Base-by-base conservation (phyloP, 305 asterid genomes). In the Fraxinus nigra region DNA sequence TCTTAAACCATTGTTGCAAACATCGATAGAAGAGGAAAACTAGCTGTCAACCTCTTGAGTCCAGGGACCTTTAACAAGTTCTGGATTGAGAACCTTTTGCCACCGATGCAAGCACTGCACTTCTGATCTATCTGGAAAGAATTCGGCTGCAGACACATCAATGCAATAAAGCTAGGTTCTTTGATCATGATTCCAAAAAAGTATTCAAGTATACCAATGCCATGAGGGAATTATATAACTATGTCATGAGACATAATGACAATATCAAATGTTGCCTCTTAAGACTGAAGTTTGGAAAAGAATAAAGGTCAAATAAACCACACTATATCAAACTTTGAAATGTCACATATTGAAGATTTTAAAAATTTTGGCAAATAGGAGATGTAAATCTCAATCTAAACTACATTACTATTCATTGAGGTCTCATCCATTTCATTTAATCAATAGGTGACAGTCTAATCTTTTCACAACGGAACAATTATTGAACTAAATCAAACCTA, bases 11-110 rank as follows among this genome's bases (percentile, higher is more conserved):
- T 75, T 79, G 69, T n/a, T 35, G 59, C 10, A 48, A 74, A 22
- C 34, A 84, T 16, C 43, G 73, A 48, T 48, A 80, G 40, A 46
- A 80, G 78, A 26, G 38, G 75, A 43, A 35, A 67, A 63, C 74
- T 70, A 82, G 83, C 46, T 54, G 79, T 91, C 65, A 69, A 94
- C 99, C 98, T 93, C 98, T 79, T 81, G 92, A 70, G 97, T 92
- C 99, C 99, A 96, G 78, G 99, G 98, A 83, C 98, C 99, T 92
- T 96, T 96, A 81, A 94, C 93, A 85, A 96, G 99, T 63, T 94
- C 98, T 61, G 99, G 99, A 88, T 96, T 96, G 84, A 96, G 88
- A 90, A 96, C 99, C 86, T 96, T 96, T 85, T 96, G 99, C 99
- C 99, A 96, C 82, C 99, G 90, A 83, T 96, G 99, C 86, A 96